A percentile compares a stretch with the other conserved stretches of the same genome.
phyloP scores from a whole-genome alignment of 441 rosid genomes.

The Cnidoscolus chayamansa region DNA sequence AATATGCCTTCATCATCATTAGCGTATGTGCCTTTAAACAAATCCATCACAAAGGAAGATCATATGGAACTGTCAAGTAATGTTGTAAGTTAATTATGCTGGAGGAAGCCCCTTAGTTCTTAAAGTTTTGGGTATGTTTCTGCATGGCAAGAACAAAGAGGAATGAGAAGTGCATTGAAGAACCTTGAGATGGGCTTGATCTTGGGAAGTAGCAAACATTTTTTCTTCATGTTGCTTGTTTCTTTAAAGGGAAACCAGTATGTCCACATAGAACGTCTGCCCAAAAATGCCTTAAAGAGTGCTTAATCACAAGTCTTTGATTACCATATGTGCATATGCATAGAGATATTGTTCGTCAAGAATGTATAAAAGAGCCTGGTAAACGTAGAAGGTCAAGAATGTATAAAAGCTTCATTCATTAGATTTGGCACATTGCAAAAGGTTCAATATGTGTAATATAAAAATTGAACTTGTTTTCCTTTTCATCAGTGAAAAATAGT shows the following conservation, averaged over 20 bases:
- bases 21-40: background rate
- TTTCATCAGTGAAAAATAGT: too few species aligned
- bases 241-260: background rate
- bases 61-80: background rate
- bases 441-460: background rate
- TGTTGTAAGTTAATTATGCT: background rate
- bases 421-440: background rate
- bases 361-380: background rate
- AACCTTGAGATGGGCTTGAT: conserved; percentile 5
- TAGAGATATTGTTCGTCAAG: background rate
- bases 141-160: background rate
- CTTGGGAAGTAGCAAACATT: background rate
- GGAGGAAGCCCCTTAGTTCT: background rate
- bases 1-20: background rate
- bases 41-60: background rate
- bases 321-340: background rate
- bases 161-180: background rate
- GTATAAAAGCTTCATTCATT: background rate
- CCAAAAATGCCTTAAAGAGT: background rate
- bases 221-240: background rate
- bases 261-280: too few species aligned
- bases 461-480: too few species aligned
- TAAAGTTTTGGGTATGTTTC: background rate
- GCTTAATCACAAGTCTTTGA: background rate
- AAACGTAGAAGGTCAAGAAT: background rate